A percentile compares a stretch with the other conserved stretches of the same genome.
phyloP scores from a whole-genome alignment of 148 eudicot genomes.

The Selenicereus undatus region DNA sequence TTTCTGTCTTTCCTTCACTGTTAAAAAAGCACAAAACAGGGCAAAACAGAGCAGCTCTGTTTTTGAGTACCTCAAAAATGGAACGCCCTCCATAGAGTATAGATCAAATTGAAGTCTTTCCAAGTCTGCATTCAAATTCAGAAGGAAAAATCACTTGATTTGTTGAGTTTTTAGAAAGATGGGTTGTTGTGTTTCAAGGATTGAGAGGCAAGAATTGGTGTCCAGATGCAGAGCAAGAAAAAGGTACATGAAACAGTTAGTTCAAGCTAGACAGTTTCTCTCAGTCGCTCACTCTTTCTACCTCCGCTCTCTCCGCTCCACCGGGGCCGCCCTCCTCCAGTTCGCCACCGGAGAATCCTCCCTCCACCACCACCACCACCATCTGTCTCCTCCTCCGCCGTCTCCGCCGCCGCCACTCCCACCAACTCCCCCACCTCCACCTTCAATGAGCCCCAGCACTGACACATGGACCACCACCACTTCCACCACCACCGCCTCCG shows the following conservation, averaged over 20 bases:
- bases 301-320: constrained; percentile 51
- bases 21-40: neutral
- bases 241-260: constrained; percentile 78
- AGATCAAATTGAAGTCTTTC: neutral
- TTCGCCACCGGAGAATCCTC: constrained; percentile 67
- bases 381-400: constrained; percentile 15
- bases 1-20: neutral
- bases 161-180: constrained; percentile 26
- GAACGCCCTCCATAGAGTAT: neutral
- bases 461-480: constrained; percentile 47
- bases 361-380: constrained; percentile 40
- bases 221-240: constrained; percentile 73
- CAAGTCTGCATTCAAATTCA: neutral
- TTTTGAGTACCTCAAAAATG: neutral
- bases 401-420: constrained; percentile 20
- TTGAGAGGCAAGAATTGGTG: constrained; percentile 78
- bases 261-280: constrained; percentile 56
- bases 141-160: neutral
- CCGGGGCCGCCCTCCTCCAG: constrained; percentile 69
- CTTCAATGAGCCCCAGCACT: constrained; percentile 40
- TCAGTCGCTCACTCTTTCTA: constrained; percentile 67
- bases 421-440: constrained; percentile 36
- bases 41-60: constrained; percentile 4
- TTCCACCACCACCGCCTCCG: constrained; percentile 36
- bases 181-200: constrained; percentile 78